These are phyloP conservation scores for Geotrichum candidum DNA, from an alignment of 1,139 yeast species.

Conservation along the genomic window DNA sequence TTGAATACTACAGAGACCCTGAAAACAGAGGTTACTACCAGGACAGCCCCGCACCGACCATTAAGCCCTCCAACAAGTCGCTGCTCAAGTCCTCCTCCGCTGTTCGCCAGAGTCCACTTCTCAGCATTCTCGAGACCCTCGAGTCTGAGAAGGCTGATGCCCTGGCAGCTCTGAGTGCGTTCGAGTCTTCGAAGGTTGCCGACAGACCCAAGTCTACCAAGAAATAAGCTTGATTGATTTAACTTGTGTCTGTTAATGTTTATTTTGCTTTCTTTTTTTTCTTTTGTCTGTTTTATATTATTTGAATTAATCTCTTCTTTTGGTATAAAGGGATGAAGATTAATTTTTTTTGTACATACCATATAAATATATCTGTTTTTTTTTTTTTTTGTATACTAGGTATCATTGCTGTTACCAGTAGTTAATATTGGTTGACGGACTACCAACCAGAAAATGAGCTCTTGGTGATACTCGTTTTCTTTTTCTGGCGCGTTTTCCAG, in stretches of 20 bases:
- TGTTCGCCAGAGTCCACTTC: slow-evolving; percentile 27
- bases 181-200: slow-evolving; percentile 10
- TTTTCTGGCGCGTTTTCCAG: slow-evolving; percentile 15
- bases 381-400: not conserved
- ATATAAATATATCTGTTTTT: not conserved
- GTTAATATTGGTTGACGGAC: not conserved
- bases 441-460: slow-evolving; percentile 29
- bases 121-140: slow-evolving; percentile 26
- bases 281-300: not conserved
- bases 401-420: not conserved
- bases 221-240: not conserved
- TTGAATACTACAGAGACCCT: slow-evolving; percentile 67
- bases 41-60: slow-evolving; percentile 32
- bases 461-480: slow-evolving; percentile 22
- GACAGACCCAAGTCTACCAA: slow-evolving; percentile 11
- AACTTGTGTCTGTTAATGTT: not conserved
- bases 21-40: slow-evolving; percentile 71
- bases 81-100: slow-evolving; percentile 19
- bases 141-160: slow-evolving; percentile 23
- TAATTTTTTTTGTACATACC: slow-evolving; percentile 8
- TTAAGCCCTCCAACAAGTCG: slow-evolving; percentile 29
- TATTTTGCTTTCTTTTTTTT: not conserved
- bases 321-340: not conserved
- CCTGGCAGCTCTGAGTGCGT: slow-evolving; percentile 20
- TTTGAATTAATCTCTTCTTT: not conserved